Evolutionary conservation across 805 yeast genomes (phyloP), one percentile per base, ranked within the genome.

Genomic region (Deakozyma indianensis): DNA sequence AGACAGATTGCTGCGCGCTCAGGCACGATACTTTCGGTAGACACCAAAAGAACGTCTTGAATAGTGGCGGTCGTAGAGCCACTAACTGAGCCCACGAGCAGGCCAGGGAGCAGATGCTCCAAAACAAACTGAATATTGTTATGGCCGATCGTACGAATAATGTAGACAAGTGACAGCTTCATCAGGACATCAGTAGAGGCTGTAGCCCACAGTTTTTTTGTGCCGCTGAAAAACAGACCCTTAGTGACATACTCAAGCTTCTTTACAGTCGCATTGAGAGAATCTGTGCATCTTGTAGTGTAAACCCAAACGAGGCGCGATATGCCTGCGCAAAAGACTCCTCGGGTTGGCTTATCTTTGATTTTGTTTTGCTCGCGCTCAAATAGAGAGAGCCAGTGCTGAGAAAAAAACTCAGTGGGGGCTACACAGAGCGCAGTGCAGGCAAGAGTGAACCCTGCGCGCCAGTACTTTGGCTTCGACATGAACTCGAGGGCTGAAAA

Each of bases 281-380:
- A 82, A 53, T 94, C 98, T 0, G 94, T 75, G 51, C 87, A 77
- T 50, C 97, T 69, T 61, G 80, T 85, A 22, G 87, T 65, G 57
- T 83, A 92, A 0, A 88, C 94, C 98, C 98, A 92, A 0, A 84
- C 62, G 25, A 94, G 66, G 47, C 96, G 66, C 0, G 94, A 72
- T 2, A 81, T 63, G 46, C 88, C 78, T 0, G 76, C 75, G 15
- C 83, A 71, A 40, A 77, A 71, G 2, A 74, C 74, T 0, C 75
- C 68, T 53, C 80, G 76, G 43, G 69, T 71, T 0, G 65, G 71
- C 41, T 83, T 84, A 3, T 85, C 80, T 54, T 79, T 83, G 35
- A 84, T 66, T 47, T 77, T 77, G 41, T 64, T 65, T n/a, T 71
- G 64, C 49, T 77, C 76, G 2, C 70, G 60, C 47, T 87, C 95